Percentiles rank a stretch among this genome's conserved stretches.
Conservation (phyloP, 1,284 basidiomycete species). For the Leucoagaricus sp. region DNA sequence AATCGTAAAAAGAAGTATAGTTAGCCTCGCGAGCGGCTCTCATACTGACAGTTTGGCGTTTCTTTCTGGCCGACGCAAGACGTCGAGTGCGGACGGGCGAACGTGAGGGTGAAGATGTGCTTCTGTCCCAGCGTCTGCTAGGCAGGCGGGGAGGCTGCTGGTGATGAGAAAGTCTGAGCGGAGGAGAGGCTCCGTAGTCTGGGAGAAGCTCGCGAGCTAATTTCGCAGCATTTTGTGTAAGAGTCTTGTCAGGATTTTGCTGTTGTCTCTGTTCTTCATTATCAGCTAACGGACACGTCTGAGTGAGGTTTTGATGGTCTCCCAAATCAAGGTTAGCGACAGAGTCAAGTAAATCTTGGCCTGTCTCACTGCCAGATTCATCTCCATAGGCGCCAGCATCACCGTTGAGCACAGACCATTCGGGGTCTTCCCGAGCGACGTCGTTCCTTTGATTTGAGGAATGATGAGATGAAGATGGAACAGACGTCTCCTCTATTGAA, state of each 20-base stretch:
- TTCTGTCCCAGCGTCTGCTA: constrained; percentile 6
- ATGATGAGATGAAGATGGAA: constrained; percentile 9
- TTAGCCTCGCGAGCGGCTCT: constrained; percentile 13
- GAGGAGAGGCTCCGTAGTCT: neutral
- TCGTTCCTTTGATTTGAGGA: neutral
- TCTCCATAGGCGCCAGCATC: constrained; percentile 11
- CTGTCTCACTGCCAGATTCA: constrained; percentile 11
- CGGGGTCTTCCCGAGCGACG: neutral
- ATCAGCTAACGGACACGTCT: neutral
- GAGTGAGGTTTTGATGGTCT: neutral
- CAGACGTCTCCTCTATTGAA: constrained; percentile 9
- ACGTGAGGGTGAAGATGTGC: constrained; percentile 41
- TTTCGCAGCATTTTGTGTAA: constrained; percentile 3
- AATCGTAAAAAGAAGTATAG: constrained; percentile 35
- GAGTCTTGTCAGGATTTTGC: constrained; percentile 7
- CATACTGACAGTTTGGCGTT: constrained; percentile 18
- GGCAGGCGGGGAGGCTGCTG: neutral
- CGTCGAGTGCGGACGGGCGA: constrained; percentile 35
- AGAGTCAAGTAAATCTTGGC: constrained; percentile 1
- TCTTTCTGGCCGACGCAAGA: constrained; percentile 21
- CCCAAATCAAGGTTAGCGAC: constrained; percentile 1
- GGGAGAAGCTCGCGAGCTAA: neutral
- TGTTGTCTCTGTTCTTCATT: neutral
- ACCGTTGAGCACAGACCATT: constrained; percentile 10
- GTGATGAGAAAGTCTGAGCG: constrained; percentile 1